Percentiles rank a stretch among this genome's conserved stretches.
These are phyloP conservation scores for Neurospora sp. DNA, from an alignment of 495 filamentous ascomycete species.

Conservation along the genomic window DNA sequence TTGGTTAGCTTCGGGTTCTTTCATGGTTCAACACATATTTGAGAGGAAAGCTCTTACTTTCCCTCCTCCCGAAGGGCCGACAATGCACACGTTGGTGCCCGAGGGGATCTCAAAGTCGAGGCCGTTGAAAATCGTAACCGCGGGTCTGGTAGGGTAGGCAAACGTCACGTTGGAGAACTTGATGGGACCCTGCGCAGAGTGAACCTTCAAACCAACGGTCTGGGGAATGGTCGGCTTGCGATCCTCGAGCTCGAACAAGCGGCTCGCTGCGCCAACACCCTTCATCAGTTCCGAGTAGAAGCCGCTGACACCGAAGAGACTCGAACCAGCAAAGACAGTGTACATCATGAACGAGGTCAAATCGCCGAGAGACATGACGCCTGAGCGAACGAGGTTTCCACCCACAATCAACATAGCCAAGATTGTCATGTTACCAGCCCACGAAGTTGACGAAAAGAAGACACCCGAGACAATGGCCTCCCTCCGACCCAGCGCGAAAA, in stretches of 20 bases:
- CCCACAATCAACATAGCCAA: conserved; percentile 86
- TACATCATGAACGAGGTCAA: conserved; percentile 98
- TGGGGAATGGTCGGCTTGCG: conserved; percentile 76
- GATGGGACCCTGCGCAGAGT: conserved; percentile 77
- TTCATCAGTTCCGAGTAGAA: conserved; percentile 99
- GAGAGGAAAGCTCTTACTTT: too few relatives aligned
- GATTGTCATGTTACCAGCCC: conserved; percentile 93
- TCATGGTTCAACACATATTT: too few relatives aligned
- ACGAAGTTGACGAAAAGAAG: conserved; percentile 82
- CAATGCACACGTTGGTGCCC: conserved; percentile 90
- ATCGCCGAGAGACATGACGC: conserved; percentile 81
- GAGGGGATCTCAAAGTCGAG: conserved; percentile 85
- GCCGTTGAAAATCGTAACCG: conserved; percentile 80
- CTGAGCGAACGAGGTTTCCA: conserved; percentile 76
- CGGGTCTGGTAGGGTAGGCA: conserved; percentile 83
- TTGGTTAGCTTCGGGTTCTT: too few relatives aligned
- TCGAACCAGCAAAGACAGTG: conserved; percentile 82
- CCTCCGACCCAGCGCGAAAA: conserved; percentile 75
- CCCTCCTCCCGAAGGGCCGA: conserved; percentile 89
- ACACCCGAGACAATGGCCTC: conserved; percentile 84
- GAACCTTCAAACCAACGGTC: conserved; percentile 67
- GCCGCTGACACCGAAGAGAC: conserved; percentile 83
- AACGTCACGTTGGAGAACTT: conserved; percentile 77
- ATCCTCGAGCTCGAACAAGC: conserved; percentile 93
- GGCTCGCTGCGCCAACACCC: conserved; percentile 88